Evolutionary conservation across 306 rosid genomes (phyloP), one percentile per base, ranked within the genome.

Genomic region (Vachellia pachyceras): DNA sequence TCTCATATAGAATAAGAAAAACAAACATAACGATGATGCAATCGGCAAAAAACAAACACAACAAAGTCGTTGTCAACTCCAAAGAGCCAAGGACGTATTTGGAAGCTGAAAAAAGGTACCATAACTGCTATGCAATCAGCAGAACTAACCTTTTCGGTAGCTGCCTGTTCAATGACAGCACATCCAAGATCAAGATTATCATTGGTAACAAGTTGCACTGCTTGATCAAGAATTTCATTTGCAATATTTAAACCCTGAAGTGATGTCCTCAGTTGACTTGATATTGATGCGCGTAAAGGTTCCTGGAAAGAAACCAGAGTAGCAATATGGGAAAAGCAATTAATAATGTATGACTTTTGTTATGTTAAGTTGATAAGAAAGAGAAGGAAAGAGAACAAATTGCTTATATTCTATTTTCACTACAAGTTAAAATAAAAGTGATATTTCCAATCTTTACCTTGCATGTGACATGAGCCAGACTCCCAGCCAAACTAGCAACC

Each of bases 141-240:
- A 49, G 73, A 72, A 73, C 91, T 60, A 79, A 96, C 99, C 99
- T 96, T 90, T 44, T 96, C 97, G 2, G 99, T 96, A 46, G 98
- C 99, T 77, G 98, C 94, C 82, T 96, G 97, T 84, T 96, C 98
- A 87, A 96, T 96, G 76, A 86, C 85, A 13, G 99, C 99, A 90
- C 98, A 96, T 41, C 99, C 98, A 77, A 96, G 98, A 90, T 96
- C 99, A 69, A 96, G 94, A 87, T 96, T 96, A 84, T 96, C 99
- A 82, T 96, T 93, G 73, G 99, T 96, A 66, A 90, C 97, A 85
- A 93, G 89, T 80, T 96, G 99, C 64, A 96, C 99, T 35, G 98
- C 97, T 75, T 90, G 99, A 64, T 96, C 99, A 63, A 92, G 87
- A 79, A 88, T 83, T 7, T 96, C 99, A 80, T 49, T 90, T 17